Evolutionary conservation across 139 green algal species (phyloP), one percentile per base, ranked within the genome.

Genomic region (Haematococcus lacustris): DNA sequence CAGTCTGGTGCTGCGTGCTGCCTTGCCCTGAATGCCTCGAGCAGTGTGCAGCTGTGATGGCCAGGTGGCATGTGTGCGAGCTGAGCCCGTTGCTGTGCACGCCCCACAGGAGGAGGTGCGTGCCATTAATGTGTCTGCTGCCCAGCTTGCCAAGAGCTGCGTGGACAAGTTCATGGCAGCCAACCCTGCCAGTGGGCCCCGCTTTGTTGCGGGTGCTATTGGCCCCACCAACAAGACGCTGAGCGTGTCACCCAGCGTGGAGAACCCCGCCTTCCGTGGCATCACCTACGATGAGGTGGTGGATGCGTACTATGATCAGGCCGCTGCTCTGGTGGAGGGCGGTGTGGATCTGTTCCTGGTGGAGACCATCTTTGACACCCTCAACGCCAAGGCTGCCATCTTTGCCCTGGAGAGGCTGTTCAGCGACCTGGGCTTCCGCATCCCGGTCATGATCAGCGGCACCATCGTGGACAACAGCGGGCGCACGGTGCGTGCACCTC

Each of bases 301-400:
- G 66, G 76, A 90, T 38, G 88, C 93, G 0, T 98, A 98, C 88
- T 95, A 91, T 74, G 82, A 96, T 80, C 94, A 98, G 86, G 81
- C 85, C 7, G 74, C 86, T 53, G 93, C 83, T 1, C 86, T 98
- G 81, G 83, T 91, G 37, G 91, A 91, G 39, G 94, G 92, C 30
- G 94, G 94, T 32, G 91, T 97, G 35, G 94, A 98, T 81, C 30
- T 98, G 79, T 93, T 98, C 74, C 80, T 98, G 71, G 92, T 98
- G 70, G 94, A 98, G 86, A 98, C 94, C 43, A 98, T 98, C 84
- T 98, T 98, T 71, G 94, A 98, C 86, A 98, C 94, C 6, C 83
- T 96, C 25, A 98, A 98, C 74, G 90, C 94, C 68, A 97, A 97
- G 85, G 94, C 93, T 6, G 93, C 93, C n/a, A 47, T 98, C 43